phyloP scores from a whole-genome alignment of 305 asterid species.

The Fraxinus baroniana region DNA sequence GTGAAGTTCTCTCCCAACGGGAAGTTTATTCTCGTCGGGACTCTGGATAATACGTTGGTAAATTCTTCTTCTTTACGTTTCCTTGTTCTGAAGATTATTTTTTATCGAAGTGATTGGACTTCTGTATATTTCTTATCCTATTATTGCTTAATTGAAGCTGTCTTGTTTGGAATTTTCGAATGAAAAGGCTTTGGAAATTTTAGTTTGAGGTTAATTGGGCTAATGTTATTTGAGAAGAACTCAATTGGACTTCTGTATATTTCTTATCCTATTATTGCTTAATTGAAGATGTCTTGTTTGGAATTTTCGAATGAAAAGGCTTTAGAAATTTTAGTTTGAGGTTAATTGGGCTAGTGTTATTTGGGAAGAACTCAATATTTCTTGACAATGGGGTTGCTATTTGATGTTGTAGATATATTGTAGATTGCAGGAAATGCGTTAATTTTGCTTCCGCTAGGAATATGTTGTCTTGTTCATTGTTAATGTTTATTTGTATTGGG shows the following conservation, averaged over 20 bases:
- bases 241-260: neutral
- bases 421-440: neutral
- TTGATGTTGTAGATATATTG: neutral
- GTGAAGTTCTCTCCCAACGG: conserved; percentile 95
- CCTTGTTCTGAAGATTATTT: neutral
- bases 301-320: neutral
- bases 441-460: neutral
- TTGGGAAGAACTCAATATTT: neutral
- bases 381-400: neutral
- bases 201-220: neutral
- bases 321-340: neutral
- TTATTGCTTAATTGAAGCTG: neutral
- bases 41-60: conserved; percentile 85
- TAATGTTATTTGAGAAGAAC: neutral
- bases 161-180: neutral
- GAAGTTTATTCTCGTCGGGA: conserved; percentile 81
- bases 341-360: neutral
- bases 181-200: neutral
- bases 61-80: conserved; percentile 29
- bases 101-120: neutral
- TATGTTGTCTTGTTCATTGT: neutral
- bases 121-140: neutral
- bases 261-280: neutral
- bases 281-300: neutral
- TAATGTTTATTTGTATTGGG: neutral